phyloP scores from a whole-genome alignment of 768 basidiomycete genomes.

The Lyophyllum shimeji region DNA sequence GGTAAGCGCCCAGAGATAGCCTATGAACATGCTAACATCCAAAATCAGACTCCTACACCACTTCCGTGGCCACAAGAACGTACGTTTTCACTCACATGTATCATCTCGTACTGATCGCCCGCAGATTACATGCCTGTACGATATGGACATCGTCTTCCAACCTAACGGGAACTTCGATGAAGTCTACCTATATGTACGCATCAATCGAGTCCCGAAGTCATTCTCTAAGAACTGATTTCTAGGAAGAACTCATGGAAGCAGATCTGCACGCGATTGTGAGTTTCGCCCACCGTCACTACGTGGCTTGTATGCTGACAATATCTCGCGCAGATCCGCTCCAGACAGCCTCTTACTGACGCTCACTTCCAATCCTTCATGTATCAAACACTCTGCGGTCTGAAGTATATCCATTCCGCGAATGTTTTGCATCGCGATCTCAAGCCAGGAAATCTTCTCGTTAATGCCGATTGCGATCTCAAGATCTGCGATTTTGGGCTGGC shows the following conservation, averaged over 20 bases:
- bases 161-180: slow-evolving; percentile 92
- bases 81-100: slow-evolving; percentile 33
- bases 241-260: slow-evolving; percentile 99
- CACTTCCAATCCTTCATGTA: slow-evolving; percentile 97
- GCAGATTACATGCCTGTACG: slow-evolving; percentile 94
- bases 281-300: neutral
- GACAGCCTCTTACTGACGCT: slow-evolving; percentile 85
- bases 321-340: slow-evolving; percentile 67
- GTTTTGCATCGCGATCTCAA: slow-evolving; percentile 97
- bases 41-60: slow-evolving; percentile 81
- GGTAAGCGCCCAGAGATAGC: slow-evolving; percentile 43
- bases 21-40: slow-evolving; percentile 5
- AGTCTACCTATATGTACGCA: slow-evolving; percentile 85
- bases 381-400: slow-evolving; percentile 96
- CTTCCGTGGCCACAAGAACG: slow-evolving; percentile 99
- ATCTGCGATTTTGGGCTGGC: slow-evolving; percentile 99
- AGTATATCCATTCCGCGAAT: slow-evolving; percentile 97
- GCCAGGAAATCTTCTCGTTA: slow-evolving; percentile 93
- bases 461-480: slow-evolving; percentile 97
- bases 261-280: slow-evolving; percentile 97
- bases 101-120: slow-evolving; percentile 12
- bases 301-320: slow-evolving; percentile 1
- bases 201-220: neutral
- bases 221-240: slow-evolving; percentile 13
- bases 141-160: slow-evolving; percentile 97